Evolutionary conservation across 208 protist species (phyloP), one percentile per base, ranked within the genome.

Genomic region (Trichomonas gallinae): DNA sequence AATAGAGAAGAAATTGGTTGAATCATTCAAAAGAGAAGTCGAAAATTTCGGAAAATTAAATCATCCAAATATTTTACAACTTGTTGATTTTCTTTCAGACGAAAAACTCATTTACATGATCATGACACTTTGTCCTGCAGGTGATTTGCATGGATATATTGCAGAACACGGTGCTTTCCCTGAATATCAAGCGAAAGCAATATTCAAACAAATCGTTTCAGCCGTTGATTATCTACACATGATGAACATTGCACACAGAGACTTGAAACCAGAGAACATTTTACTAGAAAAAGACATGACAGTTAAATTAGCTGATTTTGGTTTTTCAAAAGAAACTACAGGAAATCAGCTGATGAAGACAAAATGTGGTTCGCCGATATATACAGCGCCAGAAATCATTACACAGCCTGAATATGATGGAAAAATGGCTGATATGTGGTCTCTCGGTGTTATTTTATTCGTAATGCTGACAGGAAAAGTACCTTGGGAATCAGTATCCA

Each of bases 271-370:
- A 15, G 83, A 89, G 46, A 89, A 89, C 38, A 89, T 89, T 46
- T 40, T 89, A 8, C 40, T 89, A 0, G 83, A 89, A 31, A 89
- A 89, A 46, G 34, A 34, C 31, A 89, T 89, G 83, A 44, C 34
- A 89, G 38, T 89, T 46, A 89, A 89, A 89, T 26, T 89, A n/a
- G 83, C 83, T n/a, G 83, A 89, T 26, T 89, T 89, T 89, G 83
- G 83, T 44, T 89, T 89, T 89, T 34, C 83, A 46, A 42, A n/a
- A 8, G 40, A 89, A 89, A 48, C 34, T 0, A 31, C 13, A 34
- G 40, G 36, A 45, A 89, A 89, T 38, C 13, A 26, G 48, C 31
- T 89, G 23, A 44, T 89, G 40, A 46, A 44, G 13, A 46, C 83
- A 46, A 44, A 58, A 38, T 93, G 40, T n/a, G 87, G 87, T 26